Evolutionary conservation across 163 green algal species (phyloP).

Genomic region (Smithsoniella earleae): DNA sequence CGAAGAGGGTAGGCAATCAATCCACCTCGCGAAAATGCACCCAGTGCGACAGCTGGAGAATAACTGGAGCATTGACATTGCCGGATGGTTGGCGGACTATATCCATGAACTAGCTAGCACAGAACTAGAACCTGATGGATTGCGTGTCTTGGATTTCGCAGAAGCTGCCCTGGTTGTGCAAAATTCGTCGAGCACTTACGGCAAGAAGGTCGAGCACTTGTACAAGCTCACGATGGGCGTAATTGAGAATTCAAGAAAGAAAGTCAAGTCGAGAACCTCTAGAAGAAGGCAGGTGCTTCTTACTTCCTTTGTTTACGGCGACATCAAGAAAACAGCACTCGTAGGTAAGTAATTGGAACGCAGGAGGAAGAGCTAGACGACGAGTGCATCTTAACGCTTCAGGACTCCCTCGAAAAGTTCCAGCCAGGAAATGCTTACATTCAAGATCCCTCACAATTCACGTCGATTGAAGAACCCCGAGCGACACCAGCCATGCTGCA

Average conservation of each 20-base stretch:
- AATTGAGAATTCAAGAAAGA: neutral
- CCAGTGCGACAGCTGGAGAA: slow-evolving; percentile 9
- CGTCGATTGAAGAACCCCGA: too few species aligned
- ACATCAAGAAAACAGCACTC: too few species aligned
- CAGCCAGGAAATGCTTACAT: too few species aligned
- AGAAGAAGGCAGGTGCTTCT: neutral
- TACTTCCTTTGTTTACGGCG: neutral
- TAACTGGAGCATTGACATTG: slow-evolving; percentile 27
- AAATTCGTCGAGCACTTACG: slow-evolving; percentile 19
- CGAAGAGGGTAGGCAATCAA: too few species aligned
- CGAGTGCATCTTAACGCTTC: too few species aligned
- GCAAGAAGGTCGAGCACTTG: slow-evolving; percentile 29
- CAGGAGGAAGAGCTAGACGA: too few species aligned
- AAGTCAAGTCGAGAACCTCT: neutral
- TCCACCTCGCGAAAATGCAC: slow-evolving; percentile 4
- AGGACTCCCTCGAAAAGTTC: too few species aligned
- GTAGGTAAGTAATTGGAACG: too few species aligned
- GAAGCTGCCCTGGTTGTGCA: slow-evolving; percentile 29
- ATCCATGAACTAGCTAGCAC: neutral
- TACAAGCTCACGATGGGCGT: slow-evolving; percentile 7
- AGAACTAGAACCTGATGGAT: neutral
- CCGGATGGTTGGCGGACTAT: neutral
- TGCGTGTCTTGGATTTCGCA: neutral
- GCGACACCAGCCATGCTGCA: slow-evolving; percentile 3
- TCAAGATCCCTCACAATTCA: too few species aligned